Evolutionary conservation across 2,329 filamentous ascomycete species (phyloP).

Genomic region (Paecilomyces sp.): DNA sequence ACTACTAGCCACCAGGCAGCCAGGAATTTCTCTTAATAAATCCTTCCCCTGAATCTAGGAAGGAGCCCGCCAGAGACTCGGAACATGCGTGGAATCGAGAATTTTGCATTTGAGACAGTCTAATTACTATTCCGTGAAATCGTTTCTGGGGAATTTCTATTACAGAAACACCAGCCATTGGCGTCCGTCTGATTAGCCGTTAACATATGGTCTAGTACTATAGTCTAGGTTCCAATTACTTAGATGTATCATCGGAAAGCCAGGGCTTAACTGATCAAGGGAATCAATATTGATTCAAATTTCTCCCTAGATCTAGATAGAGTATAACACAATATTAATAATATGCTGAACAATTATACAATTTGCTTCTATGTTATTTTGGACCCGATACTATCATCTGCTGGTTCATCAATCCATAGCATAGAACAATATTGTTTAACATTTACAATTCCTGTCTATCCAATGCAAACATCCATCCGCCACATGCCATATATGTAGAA

Average conservation of each 20-base stretch:
- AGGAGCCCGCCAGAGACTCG: background rate
- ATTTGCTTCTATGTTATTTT: background rate
- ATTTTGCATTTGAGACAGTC: no score
- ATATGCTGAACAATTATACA: no score
- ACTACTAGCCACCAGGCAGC: background rate
- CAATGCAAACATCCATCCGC: background rate
- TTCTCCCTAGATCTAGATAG: no score
- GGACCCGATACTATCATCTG: background rate
- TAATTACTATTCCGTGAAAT: no score
- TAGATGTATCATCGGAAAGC: no score
- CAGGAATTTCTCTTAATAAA: background rate
- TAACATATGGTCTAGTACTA: no score
- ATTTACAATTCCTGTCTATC: background rate
- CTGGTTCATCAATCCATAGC: background rate
- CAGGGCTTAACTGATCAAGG: no score
- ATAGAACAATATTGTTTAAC: background rate
- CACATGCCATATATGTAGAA: background rate
- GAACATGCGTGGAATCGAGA: background rate
- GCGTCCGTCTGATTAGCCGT: no score
- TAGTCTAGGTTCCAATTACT: no score
- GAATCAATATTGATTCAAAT: no score
- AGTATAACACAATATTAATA: no score
- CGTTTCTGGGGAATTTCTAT: background rate
- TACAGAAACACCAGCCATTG: no score
- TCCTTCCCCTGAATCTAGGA: background rate